Conservation (phyloP, 768 basidiomycete species). For the Mycena vulgaris region DNA sequence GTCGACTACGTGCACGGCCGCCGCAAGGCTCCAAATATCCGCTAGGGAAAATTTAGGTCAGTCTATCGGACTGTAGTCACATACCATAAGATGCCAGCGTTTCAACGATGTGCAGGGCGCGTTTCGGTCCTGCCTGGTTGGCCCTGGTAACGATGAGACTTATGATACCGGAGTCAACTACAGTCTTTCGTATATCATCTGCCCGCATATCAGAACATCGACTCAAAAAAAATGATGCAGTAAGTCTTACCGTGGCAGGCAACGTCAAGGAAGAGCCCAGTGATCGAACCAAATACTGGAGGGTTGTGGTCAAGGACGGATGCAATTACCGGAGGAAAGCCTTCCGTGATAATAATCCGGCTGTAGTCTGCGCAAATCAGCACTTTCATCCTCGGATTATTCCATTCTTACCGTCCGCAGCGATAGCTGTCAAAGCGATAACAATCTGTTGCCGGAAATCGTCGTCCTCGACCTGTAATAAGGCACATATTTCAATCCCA, state of each 20-base stretch:
- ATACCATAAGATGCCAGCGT: neutral
- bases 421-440: neutral
- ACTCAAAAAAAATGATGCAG: neutral
- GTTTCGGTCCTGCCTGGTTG: neutral
- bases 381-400: neutral
- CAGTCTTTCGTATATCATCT: neutral
- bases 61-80: neutral
- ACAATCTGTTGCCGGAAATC: neutral
- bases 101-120: neutral
- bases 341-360: neutral
- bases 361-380: neutral
- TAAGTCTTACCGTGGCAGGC: neutral
- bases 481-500: neutral
- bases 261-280: neutral
- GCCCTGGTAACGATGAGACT: neutral
- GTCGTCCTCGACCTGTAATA: neutral
- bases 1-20: too few species aligned
- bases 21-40: too few species aligned
- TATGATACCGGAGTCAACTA: neutral
- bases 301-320: neutral
- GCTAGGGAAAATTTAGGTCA: neutral
- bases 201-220: neutral
- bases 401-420: neutral
- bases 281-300: neutral
- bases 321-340: neutral